Base-by-base conservation (phyloP, 2,329 filamentous ascomycete species). In the Fusarium robinianum region DNA sequence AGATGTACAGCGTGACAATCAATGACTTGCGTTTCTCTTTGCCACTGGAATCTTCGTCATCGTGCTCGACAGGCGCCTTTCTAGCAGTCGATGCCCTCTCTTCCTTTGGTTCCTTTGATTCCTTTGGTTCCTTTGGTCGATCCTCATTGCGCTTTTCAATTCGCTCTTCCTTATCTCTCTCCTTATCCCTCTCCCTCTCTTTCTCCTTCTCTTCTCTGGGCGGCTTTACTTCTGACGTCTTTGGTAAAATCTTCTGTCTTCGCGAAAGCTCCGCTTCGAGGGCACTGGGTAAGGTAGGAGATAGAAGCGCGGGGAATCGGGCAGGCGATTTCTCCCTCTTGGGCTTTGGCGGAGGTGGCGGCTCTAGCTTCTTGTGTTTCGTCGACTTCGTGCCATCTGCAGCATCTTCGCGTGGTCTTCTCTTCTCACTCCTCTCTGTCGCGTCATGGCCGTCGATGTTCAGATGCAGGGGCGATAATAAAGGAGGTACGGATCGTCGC, bases 281-380 rank as follows among this genome's bases (percentile, higher is more conserved):
- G 12, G 74, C 61, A 0, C 76, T 67, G 1, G 79, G 79, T 6
- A 83, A 61, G 0, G 78, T 82, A 1, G 79, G 79, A 1, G 79
- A 83, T 8, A 83, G 66, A 6, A 82, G 65, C 0, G 72, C 66
- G 1, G 78, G 79, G 17, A 81, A 62, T 32, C 66, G 66, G 7
- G 63, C 22, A 0, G 68, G 61, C 2, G 67, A 60, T 35, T 61
- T 72, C 14, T 68, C 63, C 49, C 69, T 76, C 55, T 70, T 77
- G 14, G 55, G 7, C 3, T 57, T 56, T 1, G 61, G 50, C 8
- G 52, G 48, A 4, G 62, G 49, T 22, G 51, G 51, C 8, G 62
- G 46, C 22, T 63, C 62, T 8, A 46, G 49, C 51, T 55, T 66
- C 40, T 64, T 68, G 8, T 55, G 34, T 49, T 66, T 72, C 11